Base-by-base conservation (phyloP, 2,329 filamentous ascomycete genomes). In the Sarocladium oryzae region DNA sequence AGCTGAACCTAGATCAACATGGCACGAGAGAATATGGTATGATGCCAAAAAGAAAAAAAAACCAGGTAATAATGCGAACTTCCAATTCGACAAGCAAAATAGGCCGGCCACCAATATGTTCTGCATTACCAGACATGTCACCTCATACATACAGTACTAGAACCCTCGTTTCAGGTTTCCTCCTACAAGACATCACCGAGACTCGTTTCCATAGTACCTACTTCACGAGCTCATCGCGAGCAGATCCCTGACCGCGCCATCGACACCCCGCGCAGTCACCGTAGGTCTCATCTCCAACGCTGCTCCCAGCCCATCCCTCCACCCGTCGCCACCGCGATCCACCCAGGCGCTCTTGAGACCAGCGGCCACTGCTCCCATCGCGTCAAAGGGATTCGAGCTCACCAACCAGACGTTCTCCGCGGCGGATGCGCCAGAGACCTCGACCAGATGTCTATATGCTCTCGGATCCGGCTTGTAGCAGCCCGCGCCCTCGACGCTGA, bases 351-450 rank as follows among this genome's bases (percentile, higher is more conserved):
- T 77, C 58, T 77, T 74, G 67, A 89, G 68, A 0, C 85, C 85
- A 4, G 75, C 72, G 1, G 72, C 72, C 54, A 73, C 74, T 1
- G 85, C 82, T 0, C 87, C 86, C 0, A 82, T 75, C 15, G 86
- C 69, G 62, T 90, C 86, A 61, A 90, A 90, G 2, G 86, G 82
- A 61, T 90, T 90, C 1, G 80, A 79, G 56, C 78, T 86, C 5
- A 91, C 75, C 7, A 90, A 65, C 84, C 85, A 89, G 13, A 89
- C 72, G 23, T 76, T 69, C 1, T 62, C 67, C 56, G 73, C 69
- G 16, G 72, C 58, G 1, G 64, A 67, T 35, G 67, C 57, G 2
- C 75, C 76, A 2, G 75, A 70, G 32, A 70, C 69, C 55, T 72
- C 56, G 1, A 78, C 72, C 21, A 88, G 67, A 61, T 85, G 72